A percentile compares a stretch with the other conserved stretches of the same genome.
Evolutionary conservation across 257 asterid genomes (phyloP).

Genomic region (Echium plantagineum): DNA sequence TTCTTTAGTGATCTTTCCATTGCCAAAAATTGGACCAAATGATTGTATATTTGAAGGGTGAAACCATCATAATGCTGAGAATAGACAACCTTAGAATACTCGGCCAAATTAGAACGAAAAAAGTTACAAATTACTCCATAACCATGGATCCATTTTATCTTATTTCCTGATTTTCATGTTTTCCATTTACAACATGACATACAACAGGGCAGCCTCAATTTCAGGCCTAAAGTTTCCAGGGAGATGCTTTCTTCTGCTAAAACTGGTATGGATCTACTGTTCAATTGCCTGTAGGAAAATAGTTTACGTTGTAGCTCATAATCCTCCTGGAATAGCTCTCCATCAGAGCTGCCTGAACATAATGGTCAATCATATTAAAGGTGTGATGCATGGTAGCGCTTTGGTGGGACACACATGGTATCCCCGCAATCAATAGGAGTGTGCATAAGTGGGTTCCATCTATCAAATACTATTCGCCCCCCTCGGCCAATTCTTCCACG

Average conservation of each 20-base stretch:
- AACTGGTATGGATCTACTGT: background rate
- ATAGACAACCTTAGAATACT: too few relatives aligned
- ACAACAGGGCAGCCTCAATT: background rate
- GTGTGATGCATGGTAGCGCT: constrained; percentile 39
- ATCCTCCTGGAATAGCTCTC: background rate
- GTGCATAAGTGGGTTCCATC: constrained; percentile 75
- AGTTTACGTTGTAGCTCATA: background rate
- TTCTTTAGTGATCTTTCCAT: too few relatives aligned
- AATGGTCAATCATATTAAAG: constrained; percentile 17
- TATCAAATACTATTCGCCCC: constrained; percentile 80
- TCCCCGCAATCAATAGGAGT: constrained; percentile 51
- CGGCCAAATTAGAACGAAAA: too few relatives aligned
- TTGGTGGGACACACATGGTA: constrained; percentile 45
- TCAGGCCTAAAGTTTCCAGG: background rate
- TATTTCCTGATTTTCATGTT: background rate
- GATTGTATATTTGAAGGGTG: too few relatives aligned
- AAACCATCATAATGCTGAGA: too few relatives aligned
- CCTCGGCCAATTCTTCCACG: constrained; percentile 90
- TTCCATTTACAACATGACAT: constrained; percentile 3
- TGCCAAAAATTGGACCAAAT: too few relatives aligned
- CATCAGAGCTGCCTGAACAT: background rate
- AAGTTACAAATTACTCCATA: too few relatives aligned
- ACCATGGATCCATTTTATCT: background rate
- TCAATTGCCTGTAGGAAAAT: background rate
- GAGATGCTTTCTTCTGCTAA: background rate